These are phyloP conservation scores for Drechslera avenae DNA, from an alignment of 2,329 filamentous ascomycete species.

Conservation along the genomic window DNA sequence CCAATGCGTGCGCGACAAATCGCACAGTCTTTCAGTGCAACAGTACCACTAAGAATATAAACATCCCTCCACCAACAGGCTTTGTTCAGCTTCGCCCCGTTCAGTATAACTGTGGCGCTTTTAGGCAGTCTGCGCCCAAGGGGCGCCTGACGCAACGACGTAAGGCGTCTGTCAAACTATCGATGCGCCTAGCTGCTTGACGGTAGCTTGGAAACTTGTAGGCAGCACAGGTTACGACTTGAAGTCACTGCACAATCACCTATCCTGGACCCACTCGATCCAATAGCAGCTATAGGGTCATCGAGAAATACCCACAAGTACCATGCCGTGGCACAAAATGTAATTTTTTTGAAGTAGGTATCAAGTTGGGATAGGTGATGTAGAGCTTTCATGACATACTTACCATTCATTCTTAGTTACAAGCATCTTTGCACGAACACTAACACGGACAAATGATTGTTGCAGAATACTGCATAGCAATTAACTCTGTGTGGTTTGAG, in stretches of 20 bases:
- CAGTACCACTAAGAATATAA: conserved; percentile 8
- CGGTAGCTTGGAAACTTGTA: conserved; percentile 2
- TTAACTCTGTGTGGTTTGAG: conserved; percentile 4
- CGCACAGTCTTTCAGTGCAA: conserved; percentile 8
- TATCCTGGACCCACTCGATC: background rate
- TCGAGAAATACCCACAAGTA: background rate
- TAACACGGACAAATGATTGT: conserved; percentile 1
- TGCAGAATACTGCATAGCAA: conserved; percentile 2
- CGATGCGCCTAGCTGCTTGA: conserved; percentile 4
- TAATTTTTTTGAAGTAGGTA: background rate
- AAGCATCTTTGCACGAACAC: conserved; percentile 13
- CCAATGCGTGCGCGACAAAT: conserved; percentile 1
- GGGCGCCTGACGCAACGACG: conserved; percentile 10
- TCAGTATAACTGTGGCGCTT: conserved; percentile 26
- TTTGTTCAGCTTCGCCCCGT: conserved; percentile 6
- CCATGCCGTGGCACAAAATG: conserved; percentile 1
- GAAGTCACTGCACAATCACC: background rate
- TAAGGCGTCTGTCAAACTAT: conserved; percentile 22
- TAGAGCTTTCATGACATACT: conserved; percentile 18
- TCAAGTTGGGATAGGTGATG: background rate
- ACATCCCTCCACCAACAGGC: conserved; percentile 1
- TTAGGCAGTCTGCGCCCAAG: conserved; percentile 13
- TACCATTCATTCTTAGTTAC: conserved; percentile 21
- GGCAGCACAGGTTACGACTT: conserved; percentile 7
- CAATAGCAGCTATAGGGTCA: background rate